These are phyloP conservation scores for Arachnopeziza araneosa DNA, from an alignment of 2,329 filamentous ascomycete genomes.

Conservation along the genomic window DNA sequence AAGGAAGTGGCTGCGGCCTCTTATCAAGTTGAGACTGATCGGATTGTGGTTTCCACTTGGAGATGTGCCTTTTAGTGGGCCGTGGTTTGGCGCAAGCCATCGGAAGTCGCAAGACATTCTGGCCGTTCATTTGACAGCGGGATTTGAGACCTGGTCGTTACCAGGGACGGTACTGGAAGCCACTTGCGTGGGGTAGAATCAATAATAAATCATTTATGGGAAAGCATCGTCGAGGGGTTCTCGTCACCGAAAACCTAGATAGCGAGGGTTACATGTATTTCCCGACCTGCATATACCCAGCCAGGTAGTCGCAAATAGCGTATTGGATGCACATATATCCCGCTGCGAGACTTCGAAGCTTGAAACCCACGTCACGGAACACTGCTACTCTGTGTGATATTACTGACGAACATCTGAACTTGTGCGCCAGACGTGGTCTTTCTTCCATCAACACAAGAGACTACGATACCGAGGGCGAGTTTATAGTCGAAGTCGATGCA, in stretches of 20 bases:
- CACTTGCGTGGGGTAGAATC: neutral
- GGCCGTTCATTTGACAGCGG: neutral
- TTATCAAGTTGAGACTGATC: neutral
- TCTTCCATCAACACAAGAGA: neutral
- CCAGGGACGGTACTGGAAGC: neutral
- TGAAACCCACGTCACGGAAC: neutral
- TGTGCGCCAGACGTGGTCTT: neutral
- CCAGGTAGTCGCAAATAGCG: neutral
- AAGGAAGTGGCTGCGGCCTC: neutral
- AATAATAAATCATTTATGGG: neutral
- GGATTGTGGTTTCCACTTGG: neutral
- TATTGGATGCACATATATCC: neutral
- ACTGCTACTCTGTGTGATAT: neutral
- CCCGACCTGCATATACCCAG: neutral
- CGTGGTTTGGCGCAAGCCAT: neutral
- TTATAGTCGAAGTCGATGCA: neutral
- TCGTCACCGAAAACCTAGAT: neutral
- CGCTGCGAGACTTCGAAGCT: neutral
- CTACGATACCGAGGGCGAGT: neutral
- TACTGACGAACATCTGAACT: neutral
- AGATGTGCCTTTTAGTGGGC: neutral
- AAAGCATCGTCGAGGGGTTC: neutral
- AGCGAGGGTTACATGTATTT: neutral
- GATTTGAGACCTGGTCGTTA: neutral
- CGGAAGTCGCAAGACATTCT: neutral